phyloP scores from a whole-genome alignment of 2,329 filamentous ascomycete species.

The Reticulascus tulasneorum region DNA sequence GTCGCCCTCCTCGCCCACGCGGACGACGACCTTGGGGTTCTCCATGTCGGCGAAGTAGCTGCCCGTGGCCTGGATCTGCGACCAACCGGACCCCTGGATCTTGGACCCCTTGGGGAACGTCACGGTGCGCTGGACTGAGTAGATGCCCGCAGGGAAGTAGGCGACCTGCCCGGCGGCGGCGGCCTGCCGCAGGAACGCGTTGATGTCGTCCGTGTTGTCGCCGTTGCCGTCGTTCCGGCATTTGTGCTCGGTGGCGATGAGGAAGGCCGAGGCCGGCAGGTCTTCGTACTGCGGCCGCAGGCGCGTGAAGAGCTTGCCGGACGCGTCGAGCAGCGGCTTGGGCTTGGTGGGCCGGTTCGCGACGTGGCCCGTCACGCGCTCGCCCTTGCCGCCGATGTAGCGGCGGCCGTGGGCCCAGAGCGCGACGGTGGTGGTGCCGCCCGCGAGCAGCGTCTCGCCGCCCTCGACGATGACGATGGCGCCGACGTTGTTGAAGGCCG shows the following conservation, averaged over 20 bases:
- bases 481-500: neutral
- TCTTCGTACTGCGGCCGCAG: slow-evolving; percentile 32
- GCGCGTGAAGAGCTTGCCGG: slow-evolving; percentile 19
- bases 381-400: slow-evolving; percentile 9
- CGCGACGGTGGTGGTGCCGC: neutral
- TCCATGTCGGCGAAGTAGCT: slow-evolving; percentile 54
- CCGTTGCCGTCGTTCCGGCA: slow-evolving; percentile 30
- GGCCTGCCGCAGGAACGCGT: slow-evolving; percentile 14
- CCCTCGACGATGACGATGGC: neutral
- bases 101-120: slow-evolving; percentile 55
- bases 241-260: slow-evolving; percentile 6
- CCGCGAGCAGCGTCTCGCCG: neutral
- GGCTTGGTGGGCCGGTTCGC: slow-evolving; percentile 6
- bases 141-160: slow-evolving; percentile 24
- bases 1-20: slow-evolving; percentile 59
- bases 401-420: slow-evolving; percentile 8
- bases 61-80: slow-evolving; percentile 56
- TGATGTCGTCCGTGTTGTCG: slow-evolving; percentile 21
- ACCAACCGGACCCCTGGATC: slow-evolving; percentile 68
- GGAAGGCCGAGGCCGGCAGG: neutral
- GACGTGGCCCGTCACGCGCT: slow-evolving; percentile 1
- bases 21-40: slow-evolving; percentile 62
- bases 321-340: slow-evolving; percentile 4
- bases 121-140: slow-evolving; percentile 24
- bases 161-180: slow-evolving; percentile 2